Conservation (phyloP, 2,329 filamentous ascomycete genomes). For the Fusarium sp. region DNA sequence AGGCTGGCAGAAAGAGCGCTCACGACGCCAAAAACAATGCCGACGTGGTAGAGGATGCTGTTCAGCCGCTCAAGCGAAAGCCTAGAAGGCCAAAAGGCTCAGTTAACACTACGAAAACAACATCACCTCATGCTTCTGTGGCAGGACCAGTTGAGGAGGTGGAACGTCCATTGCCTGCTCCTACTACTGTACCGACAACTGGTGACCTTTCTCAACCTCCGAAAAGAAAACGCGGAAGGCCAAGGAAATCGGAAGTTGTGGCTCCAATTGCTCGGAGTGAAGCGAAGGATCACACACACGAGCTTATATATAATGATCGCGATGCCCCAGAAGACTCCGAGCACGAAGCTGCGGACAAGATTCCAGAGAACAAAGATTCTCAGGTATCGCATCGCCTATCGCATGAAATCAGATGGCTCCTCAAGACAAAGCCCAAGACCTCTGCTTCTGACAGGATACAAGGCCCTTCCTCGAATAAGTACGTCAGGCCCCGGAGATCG, state of each 20-base stretch:
- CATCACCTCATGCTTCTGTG: neutral
- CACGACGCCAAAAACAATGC: neutral
- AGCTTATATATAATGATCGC: neutral
- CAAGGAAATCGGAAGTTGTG: slow-evolving; percentile 6
- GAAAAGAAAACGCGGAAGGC: slow-evolving; percentile 16
- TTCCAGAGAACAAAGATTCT: neutral
- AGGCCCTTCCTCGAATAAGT: neutral
- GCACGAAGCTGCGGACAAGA: neutral
- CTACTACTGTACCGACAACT: neutral
- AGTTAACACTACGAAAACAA: neutral
- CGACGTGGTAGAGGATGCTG: neutral
- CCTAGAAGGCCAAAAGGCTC: slow-evolving; percentile 39
- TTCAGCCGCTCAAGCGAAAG: slow-evolving; percentile 29
- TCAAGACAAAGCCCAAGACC: slow-evolving; percentile 20
- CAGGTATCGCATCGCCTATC: neutral
- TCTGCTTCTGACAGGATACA: neutral
- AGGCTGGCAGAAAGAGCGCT: neutral
- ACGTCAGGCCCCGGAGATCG: neutral
- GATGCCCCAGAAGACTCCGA: neutral
- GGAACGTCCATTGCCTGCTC: neutral
- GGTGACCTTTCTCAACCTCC: neutral
- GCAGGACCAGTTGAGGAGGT: neutral
- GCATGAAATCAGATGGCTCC: slow-evolving; percentile 33
- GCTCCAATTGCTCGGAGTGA: neutral
- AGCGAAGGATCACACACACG: neutral